Evolutionary conservation across 208 protist genomes (phyloP).

Genomic region (Leptomonas pyrrhocoris): DNA sequence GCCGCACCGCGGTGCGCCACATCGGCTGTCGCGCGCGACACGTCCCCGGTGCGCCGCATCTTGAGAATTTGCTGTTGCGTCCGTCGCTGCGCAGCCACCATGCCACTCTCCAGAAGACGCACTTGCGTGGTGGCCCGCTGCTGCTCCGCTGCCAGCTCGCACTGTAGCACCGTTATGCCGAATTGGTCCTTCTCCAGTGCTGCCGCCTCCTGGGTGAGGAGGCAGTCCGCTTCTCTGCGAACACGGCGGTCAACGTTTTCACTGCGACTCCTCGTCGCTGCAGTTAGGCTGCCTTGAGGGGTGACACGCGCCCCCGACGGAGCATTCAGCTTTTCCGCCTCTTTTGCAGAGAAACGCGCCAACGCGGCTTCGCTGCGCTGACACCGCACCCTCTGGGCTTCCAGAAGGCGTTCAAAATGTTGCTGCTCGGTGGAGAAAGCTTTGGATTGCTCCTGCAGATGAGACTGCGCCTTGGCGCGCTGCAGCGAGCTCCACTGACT

Average conservation of each 20-base stretch:
- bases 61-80: constrained; percentile 45
- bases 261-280: constrained; percentile 30
- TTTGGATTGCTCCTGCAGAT: constrained; percentile 22
- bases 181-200: constrained; percentile 26
- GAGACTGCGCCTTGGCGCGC: constrained; percentile 33
- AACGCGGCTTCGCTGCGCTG: constrained; percentile 54
- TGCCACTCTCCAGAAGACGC: constrained; percentile 54
- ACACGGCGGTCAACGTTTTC: constrained; percentile 32
- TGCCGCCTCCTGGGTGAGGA: constrained; percentile 18
- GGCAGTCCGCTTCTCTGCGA: constrained; percentile 3
- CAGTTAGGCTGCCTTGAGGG: constrained; percentile 36
- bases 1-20: constrained; percentile 51
- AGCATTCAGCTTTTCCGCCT: constrained; percentile 35
- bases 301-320: constrained; percentile 34
- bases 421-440: constrained; percentile 18
- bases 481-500: constrained; percentile 57
- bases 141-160: constrained; percentile 9
- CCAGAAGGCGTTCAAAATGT: constrained; percentile 28
- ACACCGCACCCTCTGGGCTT: constrained; percentile 37
- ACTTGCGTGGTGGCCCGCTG: constrained; percentile 32
- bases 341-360: constrained; percentile 31
- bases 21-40: constrained; percentile 27
- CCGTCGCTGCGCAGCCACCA: constrained; percentile 54
- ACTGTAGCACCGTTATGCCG: constrained; percentile 16
- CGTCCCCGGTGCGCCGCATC: constrained; percentile 18